Evolutionary conservation across 2,329 filamentous ascomycete genomes (phyloP), one percentile per base, ranked within the genome.

Genomic region (Diaporthe vexans): DNA sequence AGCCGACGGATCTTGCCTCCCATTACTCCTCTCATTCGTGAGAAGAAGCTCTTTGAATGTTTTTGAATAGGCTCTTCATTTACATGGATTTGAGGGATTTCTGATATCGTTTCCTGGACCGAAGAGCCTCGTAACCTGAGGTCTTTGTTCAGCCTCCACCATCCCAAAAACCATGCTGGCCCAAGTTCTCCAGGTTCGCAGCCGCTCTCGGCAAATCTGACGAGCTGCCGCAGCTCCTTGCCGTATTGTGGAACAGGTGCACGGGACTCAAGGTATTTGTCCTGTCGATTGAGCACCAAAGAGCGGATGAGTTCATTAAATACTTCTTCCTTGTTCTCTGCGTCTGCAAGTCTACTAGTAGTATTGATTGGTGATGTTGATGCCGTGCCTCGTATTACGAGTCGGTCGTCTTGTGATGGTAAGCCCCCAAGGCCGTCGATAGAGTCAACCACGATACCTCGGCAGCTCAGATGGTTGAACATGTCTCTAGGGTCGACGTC

Each of bases 351-450:
- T 35, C 40, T 48, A n/a, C n/a, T n/a, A n/a, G n/a, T n/a, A 17
- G 26, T 74, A 17, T 74, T 72, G 24, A 59, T 24, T 9, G 43
- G 21, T 35, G 73, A 74, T 4, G 69, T 74, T 21, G 73, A 68
- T 13, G 29, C 35, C 5, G 21, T 48, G n/a, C n/a, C 11, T 21
- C 3, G 33, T 11, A 29, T 24, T 11, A 33, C 19, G 11, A 33
- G 6, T 15, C 24, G 40, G 21, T 54, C 35, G 11, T 54, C 51
- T 6, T 19, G 29, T 11, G 63, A 43, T 4, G 26, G 43, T 35
- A 46, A 24, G 11, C 57, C 33, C 11, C 59, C 69, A 3, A 74
- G 21, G 15, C 73, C 73, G 24, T 74, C 73, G 11, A 74, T 68
- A 15, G 46, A 43, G 21, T 61, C 73, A 8, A 74, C 35, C 1